These are phyloP conservation scores for Xylona heveae DNA, from an alignment of 495 filamentous ascomycete genomes.

Conservation along the genomic window DNA sequence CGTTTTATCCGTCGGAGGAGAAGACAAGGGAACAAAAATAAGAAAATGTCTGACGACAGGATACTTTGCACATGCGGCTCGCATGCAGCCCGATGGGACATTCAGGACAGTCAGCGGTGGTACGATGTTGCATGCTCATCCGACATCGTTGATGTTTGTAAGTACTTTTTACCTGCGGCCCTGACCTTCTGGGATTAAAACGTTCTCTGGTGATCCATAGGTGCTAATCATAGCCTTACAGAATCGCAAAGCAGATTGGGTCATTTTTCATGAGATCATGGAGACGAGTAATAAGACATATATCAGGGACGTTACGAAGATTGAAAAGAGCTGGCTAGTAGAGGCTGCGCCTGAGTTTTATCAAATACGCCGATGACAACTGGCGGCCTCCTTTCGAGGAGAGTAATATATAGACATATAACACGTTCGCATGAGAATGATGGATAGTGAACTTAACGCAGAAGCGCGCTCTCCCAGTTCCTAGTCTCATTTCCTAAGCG, in stretches of 20 bases:
- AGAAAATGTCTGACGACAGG: constrained; percentile 73
- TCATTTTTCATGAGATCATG: constrained; percentile 88
- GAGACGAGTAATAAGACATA: constrained; percentile 80
- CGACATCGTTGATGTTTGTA: constrained; percentile 82
- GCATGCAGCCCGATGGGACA: constrained; percentile 87
- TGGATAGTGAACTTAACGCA: no score
- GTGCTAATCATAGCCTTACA: constrained; percentile 14
- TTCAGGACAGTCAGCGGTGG: constrained; percentile 65
- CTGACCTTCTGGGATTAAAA: background rate
- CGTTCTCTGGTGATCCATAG: background rate
- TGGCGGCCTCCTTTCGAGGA: no score
- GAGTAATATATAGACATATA: no score
- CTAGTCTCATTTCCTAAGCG: no score
- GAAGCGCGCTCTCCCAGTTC: no score
- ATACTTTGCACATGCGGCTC: constrained; percentile 87
- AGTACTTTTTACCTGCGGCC: constrained; percentile 12
- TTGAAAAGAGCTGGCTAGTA: constrained; percentile 75
- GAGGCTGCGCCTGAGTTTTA: constrained; percentile 84
- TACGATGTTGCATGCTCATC: constrained; percentile 63
- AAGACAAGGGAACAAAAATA: constrained; percentile 46
- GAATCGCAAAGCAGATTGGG: constrained; percentile 95
- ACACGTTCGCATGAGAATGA: no score
- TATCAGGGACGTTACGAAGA: constrained; percentile 78
- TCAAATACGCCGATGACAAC: constrained; percentile 21
- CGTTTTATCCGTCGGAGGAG: constrained; percentile 14